Percentiles rank a stretch among this genome's conserved stretches.
Conservation (phyloP, 1,139 yeast genomes). For the Candida dubliniensis region DNA sequence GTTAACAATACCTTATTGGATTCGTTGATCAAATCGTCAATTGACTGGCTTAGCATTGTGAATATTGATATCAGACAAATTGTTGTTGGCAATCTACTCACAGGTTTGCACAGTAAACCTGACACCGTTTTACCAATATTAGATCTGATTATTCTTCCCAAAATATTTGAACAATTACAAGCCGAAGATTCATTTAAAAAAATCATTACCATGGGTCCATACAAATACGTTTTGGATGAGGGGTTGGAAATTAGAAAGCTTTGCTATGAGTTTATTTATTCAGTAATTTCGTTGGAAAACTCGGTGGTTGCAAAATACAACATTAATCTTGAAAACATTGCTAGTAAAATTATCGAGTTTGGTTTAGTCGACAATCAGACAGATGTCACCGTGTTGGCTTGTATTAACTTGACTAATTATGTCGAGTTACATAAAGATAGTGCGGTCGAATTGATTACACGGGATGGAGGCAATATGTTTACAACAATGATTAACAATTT, state of each 20-base stretch:
- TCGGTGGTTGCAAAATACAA: conserved; percentile 19
- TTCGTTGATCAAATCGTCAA: conserved; percentile 16
- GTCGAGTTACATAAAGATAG: conserved; percentile 21
- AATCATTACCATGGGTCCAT: conserved; percentile 81
- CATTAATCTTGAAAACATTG: conserved; percentile 25
- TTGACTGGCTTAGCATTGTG: conserved; percentile 22
- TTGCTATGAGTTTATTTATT: conserved; percentile 68
- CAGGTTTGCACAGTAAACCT: conserved; percentile 68
- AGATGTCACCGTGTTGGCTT: conserved; percentile 40
- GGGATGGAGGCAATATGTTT: conserved; percentile 22
- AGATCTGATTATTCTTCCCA: conserved; percentile 69
- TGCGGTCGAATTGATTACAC: conserved; percentile 16
- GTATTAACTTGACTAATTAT: conserved; percentile 33
- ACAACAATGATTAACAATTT: conserved; percentile 24
- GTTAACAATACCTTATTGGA: conserved; percentile 14
- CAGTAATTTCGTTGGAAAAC: conserved; percentile 39
- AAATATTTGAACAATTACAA: conserved; percentile 54
- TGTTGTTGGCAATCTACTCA: conserved; percentile 57
- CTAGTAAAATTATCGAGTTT: conserved; percentile 27
- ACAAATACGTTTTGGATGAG: conserved; percentile 78
- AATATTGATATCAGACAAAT: conserved; percentile 52
- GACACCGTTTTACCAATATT: conserved; percentile 52
- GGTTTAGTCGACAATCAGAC: conserved; percentile 41
- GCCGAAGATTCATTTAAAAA: conserved; percentile 61
- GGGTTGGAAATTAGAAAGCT: conserved; percentile 75